Evolutionary conservation across 108 stramenopile species (phyloP).

Genomic region (Skeletonema menzelii): DNA sequence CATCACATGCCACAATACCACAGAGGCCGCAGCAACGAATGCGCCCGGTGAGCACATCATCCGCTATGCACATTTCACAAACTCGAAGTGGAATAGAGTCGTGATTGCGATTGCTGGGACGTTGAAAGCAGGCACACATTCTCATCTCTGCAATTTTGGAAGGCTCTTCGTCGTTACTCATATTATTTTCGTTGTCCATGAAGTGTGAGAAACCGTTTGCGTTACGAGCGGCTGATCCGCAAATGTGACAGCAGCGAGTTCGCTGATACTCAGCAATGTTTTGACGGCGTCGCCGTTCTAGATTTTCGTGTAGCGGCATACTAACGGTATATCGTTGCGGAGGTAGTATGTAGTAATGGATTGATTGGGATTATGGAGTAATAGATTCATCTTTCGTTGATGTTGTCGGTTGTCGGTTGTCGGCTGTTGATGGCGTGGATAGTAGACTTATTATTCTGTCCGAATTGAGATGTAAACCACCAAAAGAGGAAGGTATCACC

Average conservation of each 20-base stretch:
- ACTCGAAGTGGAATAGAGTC: background rate
- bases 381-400: too few relatives aligned
- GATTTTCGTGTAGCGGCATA: background rate
- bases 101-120: background rate
- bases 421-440: too few relatives aligned
- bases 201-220: background rate
- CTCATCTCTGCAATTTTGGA: background rate
- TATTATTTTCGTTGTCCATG: background rate
- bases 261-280: background rate
- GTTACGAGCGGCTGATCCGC: background rate
- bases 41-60: conserved; percentile 13
- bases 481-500: too few relatives aligned
- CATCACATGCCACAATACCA: conserved; percentile 39
- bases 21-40: conserved; percentile 32
- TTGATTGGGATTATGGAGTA: too few relatives aligned
- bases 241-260: background rate
- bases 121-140: background rate
- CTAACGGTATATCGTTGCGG: too few relatives aligned
- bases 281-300: background rate
- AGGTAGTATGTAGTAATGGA: too few relatives aligned
- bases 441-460: too few relatives aligned
- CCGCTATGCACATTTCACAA: background rate
- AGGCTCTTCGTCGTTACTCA: background rate
- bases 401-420: too few relatives aligned
- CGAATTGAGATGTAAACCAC: too few relatives aligned